Base-by-base conservation (phyloP, 805 yeast species). In the Myxozyma vanderwaltii region DNA sequence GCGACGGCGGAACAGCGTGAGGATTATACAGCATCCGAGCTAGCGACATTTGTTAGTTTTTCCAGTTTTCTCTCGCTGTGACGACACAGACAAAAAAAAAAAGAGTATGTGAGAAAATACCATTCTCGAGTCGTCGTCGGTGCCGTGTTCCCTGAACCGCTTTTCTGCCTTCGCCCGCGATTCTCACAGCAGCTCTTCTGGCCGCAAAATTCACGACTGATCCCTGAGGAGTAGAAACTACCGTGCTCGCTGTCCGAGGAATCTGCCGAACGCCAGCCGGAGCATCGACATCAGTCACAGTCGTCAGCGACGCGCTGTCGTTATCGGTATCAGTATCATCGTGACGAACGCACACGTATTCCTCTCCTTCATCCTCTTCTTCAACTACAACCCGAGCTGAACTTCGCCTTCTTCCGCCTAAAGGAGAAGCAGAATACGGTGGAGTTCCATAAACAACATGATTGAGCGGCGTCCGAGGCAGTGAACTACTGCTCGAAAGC, bases 1-100 rank as follows among this genome's bases (percentile, higher is more conserved):
- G 58, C 21, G 23, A 13, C 1, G 65, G 65, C 24, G 61, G 61
- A 7, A 62, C 65, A 1, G 65, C 65, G 33, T 62, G 65, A 2
- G 64, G 65, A 45, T 62, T 62, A 27, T 60, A 38, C 49, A 62
- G 19, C 65, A 62, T 62, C 23, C 64, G 65, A 19, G 60, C 64
- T 59, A 17, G 15, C 8, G n/a, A 24, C 10, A 21, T 5, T 27
- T 24, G 26, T 29, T 54, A 39, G 46, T n/a, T n/a, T n/a, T n/a
- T n/a, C n/a, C n/a, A n/a, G n/a, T n/a, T n/a, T n/a, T n/a, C n/a
- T n/a, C n/a, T n/a, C n/a, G n/a, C n/a, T n/a, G n/a, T n/a, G n/a
- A n/a, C n/a, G n/a, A n/a, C n/a, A n/a, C n/a, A n/a, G n/a, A n/a
- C n/a, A n/a, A n/a, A n/a, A n/a, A n/a, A n/a, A n/a, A n/a, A n/a